Evolutionary conservation across 2,329 filamentous ascomycete species (phyloP).

Genomic region (Juglanconis sp.): DNA sequence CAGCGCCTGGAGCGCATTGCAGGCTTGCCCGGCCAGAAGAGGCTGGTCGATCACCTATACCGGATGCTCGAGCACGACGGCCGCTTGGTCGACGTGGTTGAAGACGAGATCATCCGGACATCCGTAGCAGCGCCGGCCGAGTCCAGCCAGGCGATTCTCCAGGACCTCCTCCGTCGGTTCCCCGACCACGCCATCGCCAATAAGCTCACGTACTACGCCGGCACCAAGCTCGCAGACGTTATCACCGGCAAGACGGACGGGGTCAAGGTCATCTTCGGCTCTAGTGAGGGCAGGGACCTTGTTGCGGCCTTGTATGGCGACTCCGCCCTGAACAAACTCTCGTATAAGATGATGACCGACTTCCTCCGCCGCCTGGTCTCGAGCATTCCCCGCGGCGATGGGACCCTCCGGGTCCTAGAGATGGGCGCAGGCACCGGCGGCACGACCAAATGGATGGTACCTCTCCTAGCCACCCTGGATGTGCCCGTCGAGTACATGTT

Average conservation of each 20-base stretch:
- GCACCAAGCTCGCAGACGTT: conserved; percentile 17
- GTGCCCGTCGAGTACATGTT: conserved; percentile 35
- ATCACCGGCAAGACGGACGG: conserved; percentile 17
- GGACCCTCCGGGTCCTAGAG: conserved; percentile 30
- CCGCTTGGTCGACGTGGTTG: conserved; percentile 26
- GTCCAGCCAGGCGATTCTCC: too few relatives aligned
- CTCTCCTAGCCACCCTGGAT: conserved; percentile 24
- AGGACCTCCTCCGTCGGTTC: too few relatives aligned
- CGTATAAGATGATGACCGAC: not conserved
- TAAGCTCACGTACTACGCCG: conserved; percentile 14
- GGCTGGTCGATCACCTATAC: conserved; percentile 32
- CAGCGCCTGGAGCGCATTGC: conserved; percentile 25
- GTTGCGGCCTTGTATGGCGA: not conserved
- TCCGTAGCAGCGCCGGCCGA: too few relatives aligned
- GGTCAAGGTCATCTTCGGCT: conserved; percentile 19
- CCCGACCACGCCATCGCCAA: conserved; percentile 24
- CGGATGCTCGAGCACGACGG: conserved; percentile 29
- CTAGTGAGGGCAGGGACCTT: conserved; percentile 1
- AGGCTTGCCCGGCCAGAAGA: conserved; percentile 26
- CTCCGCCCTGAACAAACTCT: not conserved
- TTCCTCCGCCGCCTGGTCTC: conserved; percentile 1
- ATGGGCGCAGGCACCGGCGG: conserved; percentile 32
- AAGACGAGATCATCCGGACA: conserved; percentile 25
- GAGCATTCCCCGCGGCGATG: conserved; percentile 1
- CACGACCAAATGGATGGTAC: conserved; percentile 28